These are phyloP conservation scores for Termitomyces sp. DNA, from an alignment of 768 basidiomycete genomes.

Conservation along the genomic window DNA sequence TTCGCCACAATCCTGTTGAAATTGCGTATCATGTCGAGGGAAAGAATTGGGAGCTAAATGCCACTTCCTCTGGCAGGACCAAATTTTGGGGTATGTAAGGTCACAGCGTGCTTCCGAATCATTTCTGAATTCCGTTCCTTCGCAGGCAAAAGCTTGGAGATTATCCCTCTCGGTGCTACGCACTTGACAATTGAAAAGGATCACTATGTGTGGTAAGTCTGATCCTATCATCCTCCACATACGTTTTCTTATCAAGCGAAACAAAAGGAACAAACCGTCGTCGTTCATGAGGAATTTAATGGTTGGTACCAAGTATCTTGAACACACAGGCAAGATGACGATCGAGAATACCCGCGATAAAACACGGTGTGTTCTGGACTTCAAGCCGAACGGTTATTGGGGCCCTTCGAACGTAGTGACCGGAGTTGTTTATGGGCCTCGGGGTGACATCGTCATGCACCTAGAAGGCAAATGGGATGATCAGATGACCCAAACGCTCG, in stretches of 20 bases:
- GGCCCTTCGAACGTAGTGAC: conserved; percentile 71
- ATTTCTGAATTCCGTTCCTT: conserved; percentile 14
- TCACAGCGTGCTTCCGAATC: conserved; percentile 2
- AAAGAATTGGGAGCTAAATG: conserved; percentile 68
- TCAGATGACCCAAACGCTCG: conserved; percentile 64
- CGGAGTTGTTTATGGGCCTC: conserved; percentile 52
- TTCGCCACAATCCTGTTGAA: conserved; percentile 78
- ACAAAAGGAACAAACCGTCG: conserved; percentile 74
- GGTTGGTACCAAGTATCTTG: conserved; percentile 88
- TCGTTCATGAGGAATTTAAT: conserved; percentile 88
- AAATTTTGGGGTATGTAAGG: conserved; percentile 80
- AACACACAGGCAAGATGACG: conserved; percentile 77
- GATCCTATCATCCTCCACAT: not conserved
- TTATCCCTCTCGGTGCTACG: conserved; percentile 75
- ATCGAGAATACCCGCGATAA: conserved; percentile 60
- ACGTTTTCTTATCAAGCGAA: not conserved
- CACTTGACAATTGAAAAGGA: conserved; percentile 66
- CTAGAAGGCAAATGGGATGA: conserved; percentile 94
- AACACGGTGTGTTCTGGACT: conserved; percentile 68
- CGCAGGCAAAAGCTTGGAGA: conserved; percentile 84
- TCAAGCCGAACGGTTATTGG: conserved; percentile 86
- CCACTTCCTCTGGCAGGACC: conserved; percentile 78
- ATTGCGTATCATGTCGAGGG: conserved; percentile 87
- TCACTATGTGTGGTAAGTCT: conserved; percentile 64
- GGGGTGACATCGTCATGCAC: conserved; percentile 52